phyloP scores from a whole-genome alignment of 2,329 filamentous ascomycete genomes.

The Phialocephala sp. region DNA sequence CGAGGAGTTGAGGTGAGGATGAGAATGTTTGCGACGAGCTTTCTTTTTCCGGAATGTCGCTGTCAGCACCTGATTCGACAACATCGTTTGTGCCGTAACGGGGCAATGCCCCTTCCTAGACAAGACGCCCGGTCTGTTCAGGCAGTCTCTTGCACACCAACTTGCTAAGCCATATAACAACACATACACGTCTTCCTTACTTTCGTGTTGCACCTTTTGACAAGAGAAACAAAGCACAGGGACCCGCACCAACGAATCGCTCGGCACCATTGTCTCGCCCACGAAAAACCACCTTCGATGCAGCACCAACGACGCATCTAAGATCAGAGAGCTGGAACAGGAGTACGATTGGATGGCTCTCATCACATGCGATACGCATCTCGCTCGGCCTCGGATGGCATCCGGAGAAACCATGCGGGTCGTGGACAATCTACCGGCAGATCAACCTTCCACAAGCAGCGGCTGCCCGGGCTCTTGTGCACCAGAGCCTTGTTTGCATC shows the following conservation, averaged over 20 bases:
- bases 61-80: not conserved
- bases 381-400: not conserved
- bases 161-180: not conserved
- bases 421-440: not conserved
- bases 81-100: not conserved
- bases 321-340: not conserved
- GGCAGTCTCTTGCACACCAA: not conserved
- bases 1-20: not conserved
- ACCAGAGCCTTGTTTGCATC: not conserved
- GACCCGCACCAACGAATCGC: not conserved
- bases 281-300: not conserved
- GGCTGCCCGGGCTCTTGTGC: no score
- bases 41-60: not conserved
- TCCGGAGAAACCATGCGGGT: not conserved
- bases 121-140: not conserved
- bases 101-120: not conserved
- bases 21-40: not conserved
- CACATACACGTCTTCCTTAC: not conserved
- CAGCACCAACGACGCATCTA: not conserved
- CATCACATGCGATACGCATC: not conserved
- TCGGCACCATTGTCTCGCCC: not conserved
- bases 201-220: not conserved
- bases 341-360: not conserved
- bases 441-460: not conserved
- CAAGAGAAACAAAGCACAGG: not conserved